A percentile compares a stretch with the other conserved stretches of the same genome.
These are phyloP conservation scores for Craterostigma plantagineum DNA, from an alignment of 257 asterid species.

Conservation along the genomic window DNA sequence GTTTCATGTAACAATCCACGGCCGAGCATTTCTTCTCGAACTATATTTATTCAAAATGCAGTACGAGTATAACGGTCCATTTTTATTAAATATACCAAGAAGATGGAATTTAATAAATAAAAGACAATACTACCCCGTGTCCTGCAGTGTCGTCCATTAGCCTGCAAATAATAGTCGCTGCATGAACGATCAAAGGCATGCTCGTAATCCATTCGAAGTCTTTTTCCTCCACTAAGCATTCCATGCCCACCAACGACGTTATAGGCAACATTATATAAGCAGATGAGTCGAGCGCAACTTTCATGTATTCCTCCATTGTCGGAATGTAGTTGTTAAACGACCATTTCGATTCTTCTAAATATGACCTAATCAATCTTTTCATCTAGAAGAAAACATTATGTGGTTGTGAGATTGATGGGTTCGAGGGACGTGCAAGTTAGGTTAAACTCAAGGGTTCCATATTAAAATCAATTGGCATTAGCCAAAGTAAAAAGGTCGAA, in stretches of 20 bases:
- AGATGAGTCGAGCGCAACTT: slow-evolving; percentile 3
- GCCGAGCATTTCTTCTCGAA: slow-evolving; percentile 12
- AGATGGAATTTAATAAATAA: too few relatives aligned
- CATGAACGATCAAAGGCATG: slow-evolving; percentile 11
- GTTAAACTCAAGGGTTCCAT: too few relatives aligned
- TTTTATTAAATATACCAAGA: too few relatives aligned
- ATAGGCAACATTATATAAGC: slow-evolving; percentile 8
- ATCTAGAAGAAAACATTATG: slow-evolving; percentile 11
- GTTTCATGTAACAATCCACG: slow-evolving; percentile 17
- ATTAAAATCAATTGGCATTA: not conserved
- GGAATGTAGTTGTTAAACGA: slow-evolving; percentile 5
- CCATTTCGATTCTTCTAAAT: slow-evolving; percentile 18
- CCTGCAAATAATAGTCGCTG: slow-evolving; percentile 13
- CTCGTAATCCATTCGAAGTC: slow-evolving; percentile 16
- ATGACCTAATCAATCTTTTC: slow-evolving; percentile 13
- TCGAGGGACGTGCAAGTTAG: too few relatives aligned
- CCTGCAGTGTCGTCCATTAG: slow-evolving; percentile 16
- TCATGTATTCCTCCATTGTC: slow-evolving; percentile 16
- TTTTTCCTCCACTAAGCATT: not conserved
- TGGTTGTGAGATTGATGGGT: too few relatives aligned
- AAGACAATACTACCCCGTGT: slow-evolving; percentile 10
- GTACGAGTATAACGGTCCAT: too few relatives aligned
- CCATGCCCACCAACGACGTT: slow-evolving; percentile 13
- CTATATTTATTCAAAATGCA: slow-evolving; percentile 4
- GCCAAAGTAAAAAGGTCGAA: not conserved